phyloP scores from a whole-genome alignment of 805 yeast species.

The Candida incommunis region DNA sequence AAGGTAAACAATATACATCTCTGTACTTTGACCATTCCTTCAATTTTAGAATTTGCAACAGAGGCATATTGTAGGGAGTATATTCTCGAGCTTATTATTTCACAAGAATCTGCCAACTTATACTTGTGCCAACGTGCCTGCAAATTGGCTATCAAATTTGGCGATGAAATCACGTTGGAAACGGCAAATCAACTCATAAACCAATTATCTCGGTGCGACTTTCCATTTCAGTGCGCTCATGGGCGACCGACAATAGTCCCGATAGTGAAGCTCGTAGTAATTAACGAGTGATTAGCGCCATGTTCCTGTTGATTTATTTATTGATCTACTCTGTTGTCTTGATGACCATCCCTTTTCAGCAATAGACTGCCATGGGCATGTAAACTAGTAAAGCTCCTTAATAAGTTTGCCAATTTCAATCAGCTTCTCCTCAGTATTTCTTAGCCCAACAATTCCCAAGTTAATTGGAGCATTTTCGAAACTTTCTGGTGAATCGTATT shows the following conservation, averaged over 20 bases:
- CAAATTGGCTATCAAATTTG: slow-evolving; percentile 58
- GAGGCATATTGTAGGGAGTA: neutral
- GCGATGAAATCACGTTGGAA: slow-evolving; percentile 29
- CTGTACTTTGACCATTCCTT: neutral
- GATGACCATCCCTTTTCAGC: no score
- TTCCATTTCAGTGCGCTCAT: slow-evolving; percentile 76
- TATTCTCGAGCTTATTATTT: neutral
- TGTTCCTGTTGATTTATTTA: no score
- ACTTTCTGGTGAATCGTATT: neutral
- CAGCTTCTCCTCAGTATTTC: slow-evolving; percentile 1
- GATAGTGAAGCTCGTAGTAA: neutral
- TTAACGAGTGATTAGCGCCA: no score
- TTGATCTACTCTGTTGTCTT: neutral
- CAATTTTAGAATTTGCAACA: neutral
- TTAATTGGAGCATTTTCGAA: neutral
- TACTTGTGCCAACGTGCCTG: slow-evolving; percentile 35
- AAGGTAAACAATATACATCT: slow-evolving; percentile 5
- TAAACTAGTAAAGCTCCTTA: neutral
- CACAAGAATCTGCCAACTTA: neutral
- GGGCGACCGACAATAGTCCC: slow-evolving; percentile 69
- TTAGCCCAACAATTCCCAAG: neutral
- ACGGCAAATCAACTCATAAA: slow-evolving; percentile 34
- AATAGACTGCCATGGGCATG: no score
- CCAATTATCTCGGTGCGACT: slow-evolving; percentile 31
- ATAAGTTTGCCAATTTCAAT: neutral